Conservation (phyloP, 2,329 filamentous ascomycete species). For the Trichophyton verrucosum region DNA sequence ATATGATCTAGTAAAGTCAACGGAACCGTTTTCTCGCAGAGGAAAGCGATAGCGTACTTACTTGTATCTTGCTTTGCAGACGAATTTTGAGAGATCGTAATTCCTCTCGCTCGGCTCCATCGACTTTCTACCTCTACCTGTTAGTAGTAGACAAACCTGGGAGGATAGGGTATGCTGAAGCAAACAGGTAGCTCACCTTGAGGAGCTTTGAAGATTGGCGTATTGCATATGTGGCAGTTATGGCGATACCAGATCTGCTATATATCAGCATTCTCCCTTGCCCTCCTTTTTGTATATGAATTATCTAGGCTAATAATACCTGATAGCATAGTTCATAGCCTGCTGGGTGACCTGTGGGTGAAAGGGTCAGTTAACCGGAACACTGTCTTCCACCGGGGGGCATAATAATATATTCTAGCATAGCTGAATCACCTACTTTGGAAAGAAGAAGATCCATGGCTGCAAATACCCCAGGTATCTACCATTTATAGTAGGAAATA, state of each 20-base stretch:
- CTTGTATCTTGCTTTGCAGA: slow-evolving; percentile 75
- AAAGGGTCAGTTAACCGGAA: not conserved
- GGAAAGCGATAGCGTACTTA: slow-evolving; percentile 24
- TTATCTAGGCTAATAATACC: slow-evolving; percentile 24
- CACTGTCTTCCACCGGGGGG: not conserved
- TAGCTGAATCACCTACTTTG: slow-evolving; percentile 35
- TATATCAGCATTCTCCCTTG: not conserved
- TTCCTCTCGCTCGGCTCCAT: slow-evolving; percentile 59
- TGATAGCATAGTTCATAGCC: slow-evolving; percentile 84
- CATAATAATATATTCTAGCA: not conserved
- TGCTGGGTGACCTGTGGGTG: slow-evolving; percentile 51
- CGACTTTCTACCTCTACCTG: slow-evolving; percentile 43
- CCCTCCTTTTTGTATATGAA: not conserved
- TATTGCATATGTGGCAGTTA: slow-evolving; percentile 77
- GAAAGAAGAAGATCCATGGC: slow-evolving; percentile 58
- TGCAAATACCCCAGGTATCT: not conserved
- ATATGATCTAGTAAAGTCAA: slow-evolving; percentile 52
- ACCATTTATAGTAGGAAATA: not conserved
- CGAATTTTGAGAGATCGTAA: slow-evolving; percentile 58
- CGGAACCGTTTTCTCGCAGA: not conserved
- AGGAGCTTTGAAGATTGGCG: slow-evolving; percentile 67
- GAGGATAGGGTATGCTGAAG: not conserved
- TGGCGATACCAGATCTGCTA: slow-evolving; percentile 58
- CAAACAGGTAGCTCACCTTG: slow-evolving; percentile 37
- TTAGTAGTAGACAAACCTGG: not conserved